Conservation (phyloP, 2,329 filamentous ascomycete genomes). For the Botrytis porri region DNA sequence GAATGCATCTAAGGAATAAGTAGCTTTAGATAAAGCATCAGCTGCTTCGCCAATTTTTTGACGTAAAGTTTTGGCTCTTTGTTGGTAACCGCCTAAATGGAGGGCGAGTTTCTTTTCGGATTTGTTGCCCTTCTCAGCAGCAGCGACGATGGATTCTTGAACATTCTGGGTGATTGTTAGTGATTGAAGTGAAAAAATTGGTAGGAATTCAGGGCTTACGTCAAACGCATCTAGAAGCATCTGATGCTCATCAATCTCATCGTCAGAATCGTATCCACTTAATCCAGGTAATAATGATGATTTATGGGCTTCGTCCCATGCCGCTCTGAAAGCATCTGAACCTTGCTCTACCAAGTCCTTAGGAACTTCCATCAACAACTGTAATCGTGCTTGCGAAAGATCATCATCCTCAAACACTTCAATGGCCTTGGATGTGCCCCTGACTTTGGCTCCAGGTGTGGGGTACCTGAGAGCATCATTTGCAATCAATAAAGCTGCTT, state of each 20-base stretch:
- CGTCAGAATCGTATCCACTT: conserved; percentile 73
- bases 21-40: conserved; percentile 70
- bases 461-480: conserved; percentile 77
- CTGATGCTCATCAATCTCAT: conserved; percentile 49
- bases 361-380: conserved; percentile 55
- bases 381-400: conserved; percentile 71
- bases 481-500: conserved; percentile 76
- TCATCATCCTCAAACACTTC: conserved; percentile 66
- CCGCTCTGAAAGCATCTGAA: conserved; percentile 50
- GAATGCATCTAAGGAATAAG: conserved; percentile 69
- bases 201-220: conserved; percentile 45
- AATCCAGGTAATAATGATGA: conserved; percentile 71
- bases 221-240: conserved; percentile 62
- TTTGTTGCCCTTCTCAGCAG: conserved; percentile 79
- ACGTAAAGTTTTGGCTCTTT: conserved; percentile 75
- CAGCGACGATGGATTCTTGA: conserved; percentile 68
- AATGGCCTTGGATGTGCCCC: conserved; percentile 58
- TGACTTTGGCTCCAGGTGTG: conserved; percentile 63
- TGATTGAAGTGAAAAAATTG: conserved; percentile 12
- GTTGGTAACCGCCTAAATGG: conserved; percentile 85
- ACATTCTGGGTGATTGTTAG: conserved; percentile 51
- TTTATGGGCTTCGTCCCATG: conserved; percentile 52
- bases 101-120: conserved; percentile 90
- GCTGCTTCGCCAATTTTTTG: conserved; percentile 76
- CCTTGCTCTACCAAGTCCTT: conserved; percentile 49